These are phyloP conservation scores for Solanum chilense DNA, from an alignment of 257 asterid species.

Conservation along the genomic window DNA sequence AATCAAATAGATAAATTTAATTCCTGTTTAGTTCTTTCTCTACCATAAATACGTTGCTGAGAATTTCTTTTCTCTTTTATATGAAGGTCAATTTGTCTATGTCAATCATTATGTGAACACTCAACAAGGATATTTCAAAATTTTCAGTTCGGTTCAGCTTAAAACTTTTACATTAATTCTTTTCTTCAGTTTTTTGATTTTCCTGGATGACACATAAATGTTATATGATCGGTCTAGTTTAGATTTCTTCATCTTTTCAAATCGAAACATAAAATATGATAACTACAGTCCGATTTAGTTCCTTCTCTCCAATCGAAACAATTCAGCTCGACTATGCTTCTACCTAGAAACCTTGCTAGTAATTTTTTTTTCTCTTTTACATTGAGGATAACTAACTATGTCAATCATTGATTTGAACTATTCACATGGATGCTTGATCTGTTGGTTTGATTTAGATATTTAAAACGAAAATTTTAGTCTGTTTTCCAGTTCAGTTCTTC, in stretches of 20 bases:
- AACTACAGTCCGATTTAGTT: neutral
- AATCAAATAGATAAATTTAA: neutral
- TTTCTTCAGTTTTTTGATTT: too few relatives aligned
- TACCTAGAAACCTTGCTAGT: neutral
- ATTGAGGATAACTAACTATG: neutral
- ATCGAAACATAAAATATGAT: neutral
- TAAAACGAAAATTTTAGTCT: too few relatives aligned
- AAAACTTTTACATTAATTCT: too few relatives aligned
- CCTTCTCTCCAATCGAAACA: too few relatives aligned
- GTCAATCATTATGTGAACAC: neutral
- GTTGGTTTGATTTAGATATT: neutral
- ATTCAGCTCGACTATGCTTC: neutral
- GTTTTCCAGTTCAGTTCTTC: too few relatives aligned
- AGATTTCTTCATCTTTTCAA: neutral
- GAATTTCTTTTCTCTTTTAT: neutral
- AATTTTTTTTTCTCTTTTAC: neutral
- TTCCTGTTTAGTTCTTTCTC: neutral
- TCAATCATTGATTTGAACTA: neutral
- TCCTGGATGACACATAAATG: neutral
- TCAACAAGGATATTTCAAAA: neutral
- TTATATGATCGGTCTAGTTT: neutral
- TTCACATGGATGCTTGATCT: neutral
- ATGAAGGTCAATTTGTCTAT: neutral
- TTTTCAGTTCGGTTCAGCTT: neutral
- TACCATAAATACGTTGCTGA: neutral